Conservation (phyloP, 1,139 yeast genomes). For the Candida pseudocylindracea region DNA sequence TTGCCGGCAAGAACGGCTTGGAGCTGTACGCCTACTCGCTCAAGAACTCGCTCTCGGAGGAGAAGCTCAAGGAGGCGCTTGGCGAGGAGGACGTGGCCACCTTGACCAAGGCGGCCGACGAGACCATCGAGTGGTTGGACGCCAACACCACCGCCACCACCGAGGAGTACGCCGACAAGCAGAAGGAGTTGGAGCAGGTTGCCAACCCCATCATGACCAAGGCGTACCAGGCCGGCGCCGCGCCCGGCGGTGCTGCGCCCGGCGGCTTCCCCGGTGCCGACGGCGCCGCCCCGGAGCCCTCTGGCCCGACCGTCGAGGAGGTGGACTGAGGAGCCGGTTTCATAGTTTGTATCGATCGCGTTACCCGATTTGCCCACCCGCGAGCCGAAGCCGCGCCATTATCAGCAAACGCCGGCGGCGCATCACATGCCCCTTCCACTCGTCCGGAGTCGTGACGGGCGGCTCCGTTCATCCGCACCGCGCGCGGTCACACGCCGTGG, state of each 20-base stretch:
- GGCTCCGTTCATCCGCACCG: no score
- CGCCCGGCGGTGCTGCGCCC: constrained; percentile 22
- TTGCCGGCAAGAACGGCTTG: constrained; percentile 43
- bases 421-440: no score
- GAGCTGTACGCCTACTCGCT: constrained; percentile 84
- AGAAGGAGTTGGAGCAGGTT: constrained; percentile 82
- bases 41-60: constrained; percentile 66
- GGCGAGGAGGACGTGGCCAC: constrained; percentile 58
- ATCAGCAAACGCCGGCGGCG: no score
- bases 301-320: constrained; percentile 84
- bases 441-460: no score
- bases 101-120: constrained; percentile 69
- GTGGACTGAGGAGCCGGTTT: constrained; percentile 29
- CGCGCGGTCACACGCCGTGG: no score
- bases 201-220: constrained; percentile 90
- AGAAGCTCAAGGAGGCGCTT: constrained; percentile 64
- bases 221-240: constrained; percentile 47
- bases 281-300: not conserved
- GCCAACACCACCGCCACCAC: constrained; percentile 69
- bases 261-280: constrained; percentile 14
- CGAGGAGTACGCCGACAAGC: constrained; percentile 74
- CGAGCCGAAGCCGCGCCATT: no score
- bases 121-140: constrained; percentile 77
- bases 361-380: no score
- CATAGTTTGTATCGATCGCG: no score